These are phyloP conservation scores for Posidonia oceanica DNA, from an alignment of 116 monocot species.

Conservation along the genomic window DNA sequence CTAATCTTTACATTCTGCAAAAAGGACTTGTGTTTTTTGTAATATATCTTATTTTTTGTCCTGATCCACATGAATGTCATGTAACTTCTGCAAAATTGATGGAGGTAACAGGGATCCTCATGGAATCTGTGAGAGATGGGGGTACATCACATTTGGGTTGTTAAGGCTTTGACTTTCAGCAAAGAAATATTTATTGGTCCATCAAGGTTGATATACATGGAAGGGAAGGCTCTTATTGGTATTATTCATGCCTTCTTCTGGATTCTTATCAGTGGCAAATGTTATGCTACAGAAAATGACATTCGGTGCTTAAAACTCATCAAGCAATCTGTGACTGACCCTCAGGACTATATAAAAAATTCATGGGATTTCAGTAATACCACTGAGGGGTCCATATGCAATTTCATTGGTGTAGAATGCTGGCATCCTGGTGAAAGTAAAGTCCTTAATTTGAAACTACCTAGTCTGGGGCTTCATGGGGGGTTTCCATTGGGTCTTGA, in stretches of 20 bases:
- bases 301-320: constrained; percentile 45
- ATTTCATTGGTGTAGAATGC: constrained; percentile 66
- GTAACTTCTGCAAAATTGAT: too few relatives aligned
- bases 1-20: too few relatives aligned
- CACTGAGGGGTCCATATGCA: constrained; percentile 51
- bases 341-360: constrained; percentile 17
- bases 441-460: constrained; percentile 49
- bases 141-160: neutral
- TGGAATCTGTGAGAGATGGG: too few relatives aligned
- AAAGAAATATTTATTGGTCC: neutral
- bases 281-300: constrained; percentile 33
- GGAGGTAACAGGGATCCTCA: too few relatives aligned
- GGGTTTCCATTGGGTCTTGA: constrained; percentile 48
- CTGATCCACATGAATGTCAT: too few relatives aligned
- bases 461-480: constrained; percentile 56
- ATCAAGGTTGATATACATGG: constrained; percentile 12
- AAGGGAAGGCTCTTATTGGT: constrained; percentile 1
- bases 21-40: too few relatives aligned
- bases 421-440: constrained; percentile 77
- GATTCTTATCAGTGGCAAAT: constrained; percentile 12
- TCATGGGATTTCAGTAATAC: constrained; percentile 37
- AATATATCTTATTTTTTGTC: too few relatives aligned
- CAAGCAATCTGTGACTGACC: constrained; percentile 43
- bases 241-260: constrained; percentile 19
- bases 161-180: neutral